Evolutionary conservation across 2,329 filamentous ascomycete species (phyloP), one percentile per base, ranked within the genome.

Genomic region (Claviceps humidiphila): DNA sequence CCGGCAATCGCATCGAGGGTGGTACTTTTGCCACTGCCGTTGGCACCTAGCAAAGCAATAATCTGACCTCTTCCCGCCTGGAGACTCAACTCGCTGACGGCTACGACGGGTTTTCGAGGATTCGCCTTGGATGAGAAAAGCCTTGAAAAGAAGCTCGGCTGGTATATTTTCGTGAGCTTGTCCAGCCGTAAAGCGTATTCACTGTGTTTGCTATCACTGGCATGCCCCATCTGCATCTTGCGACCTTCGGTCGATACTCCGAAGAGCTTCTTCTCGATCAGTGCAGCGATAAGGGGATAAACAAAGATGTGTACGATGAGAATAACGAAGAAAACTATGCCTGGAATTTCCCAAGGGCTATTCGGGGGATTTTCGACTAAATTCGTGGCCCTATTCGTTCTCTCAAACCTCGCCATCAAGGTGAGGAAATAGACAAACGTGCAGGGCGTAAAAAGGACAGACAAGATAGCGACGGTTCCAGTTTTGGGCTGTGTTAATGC

Each of bases 11-110:
- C 85, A 62, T 95, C 88, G 4, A 96, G 75, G 0, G 89, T 95
- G 0, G 90, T 95, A 51, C 84, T 89, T 66, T 96, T 96, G 39
- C 90, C 90, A 59, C 83, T 89, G 17, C 90, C 90, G 63, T 96
- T 96, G 5, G 89, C 88, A 40, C 90, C 90, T 0, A 96, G 76
- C 0, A 96, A 73, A 1, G 90, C 87, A 62, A 94, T 77, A 50
- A 96, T 95, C 59, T 95, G 84, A 1, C 90, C 90, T 56, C 82
- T 80, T 3, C 79, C 75, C 3, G 87, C 87, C 17, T 78, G 76
- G 47, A 96, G 72, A 50, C 76, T 84, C 40, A 96, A 71, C 42
- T 82, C 73, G 54, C 89, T 76, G 42, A 96, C 89, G 3, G 90
- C 90, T n/a, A 84, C 67, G 0, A 95, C 88, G 0, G 81, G 81